These are phyloP conservation scores for Colletotrichum melonis DNA, from an alignment of 2,329 filamentous ascomycete genomes.

Conservation along the genomic window DNA sequence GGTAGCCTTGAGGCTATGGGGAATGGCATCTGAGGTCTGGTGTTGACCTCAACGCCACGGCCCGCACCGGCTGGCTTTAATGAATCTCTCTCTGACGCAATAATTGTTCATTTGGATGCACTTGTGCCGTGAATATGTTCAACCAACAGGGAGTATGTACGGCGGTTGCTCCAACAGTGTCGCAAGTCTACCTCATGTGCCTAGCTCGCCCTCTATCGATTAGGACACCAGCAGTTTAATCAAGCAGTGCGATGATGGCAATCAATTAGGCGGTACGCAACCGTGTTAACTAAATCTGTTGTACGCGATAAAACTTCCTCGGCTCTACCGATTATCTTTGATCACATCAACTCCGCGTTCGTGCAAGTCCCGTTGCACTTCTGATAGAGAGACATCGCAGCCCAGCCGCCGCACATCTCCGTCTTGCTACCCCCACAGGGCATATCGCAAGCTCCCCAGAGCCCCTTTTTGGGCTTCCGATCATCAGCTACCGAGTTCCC, in stretches of 20 bases:
- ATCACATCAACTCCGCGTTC: constrained; percentile 38
- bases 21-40: constrained; percentile 19
- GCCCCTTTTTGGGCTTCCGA: constrained; percentile 48
- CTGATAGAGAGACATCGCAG: constrained; percentile 47
- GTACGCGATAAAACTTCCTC: neutral
- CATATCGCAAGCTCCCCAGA: constrained; percentile 53
- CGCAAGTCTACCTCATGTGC: neutral
- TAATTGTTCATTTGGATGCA: neutral
- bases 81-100: constrained; percentile 22
- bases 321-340: neutral
- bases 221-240: neutral
- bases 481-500: constrained; percentile 42
- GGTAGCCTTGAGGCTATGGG: constrained; percentile 22
- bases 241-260: neutral
- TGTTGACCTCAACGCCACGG: constrained; percentile 5
- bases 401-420: constrained; percentile 40
- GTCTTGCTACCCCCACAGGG: constrained; percentile 32
- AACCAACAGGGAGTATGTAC: neutral
- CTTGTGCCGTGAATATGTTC: neutral
- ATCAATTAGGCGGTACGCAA: neutral
- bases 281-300: neutral
- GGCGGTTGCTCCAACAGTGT: neutral
- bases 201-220: neutral
- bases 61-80: constrained; percentile 9
- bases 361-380: constrained; percentile 45